These are phyloP conservation scores for Acmispon strigosus DNA, from an alignment of 306 rosid genomes.

Conservation along the genomic window DNA sequence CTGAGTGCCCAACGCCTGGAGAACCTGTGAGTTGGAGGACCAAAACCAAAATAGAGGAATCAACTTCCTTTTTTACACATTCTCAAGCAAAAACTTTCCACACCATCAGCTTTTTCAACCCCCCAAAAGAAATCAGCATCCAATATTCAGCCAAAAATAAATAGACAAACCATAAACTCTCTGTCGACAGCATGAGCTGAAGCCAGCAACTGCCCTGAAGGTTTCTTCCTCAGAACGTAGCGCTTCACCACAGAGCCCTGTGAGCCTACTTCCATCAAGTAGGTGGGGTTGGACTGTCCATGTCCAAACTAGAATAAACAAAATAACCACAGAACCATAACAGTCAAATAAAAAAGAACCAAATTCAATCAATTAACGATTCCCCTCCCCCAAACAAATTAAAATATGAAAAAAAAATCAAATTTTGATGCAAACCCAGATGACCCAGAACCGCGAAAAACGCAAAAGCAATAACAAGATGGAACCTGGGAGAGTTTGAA, in stretches of 20 bases:
- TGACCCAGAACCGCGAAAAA: not conserved
- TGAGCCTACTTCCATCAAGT: constrained; percentile 60
- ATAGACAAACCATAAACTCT: constrained; percentile 68
- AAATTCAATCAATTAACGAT: not conserved
- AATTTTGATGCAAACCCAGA: constrained; percentile 9
- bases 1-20: constrained; percentile 60
- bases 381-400: not conserved
- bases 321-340: not conserved
- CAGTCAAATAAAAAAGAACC: not conserved
- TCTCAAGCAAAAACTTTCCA: not conserved
- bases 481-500: constrained; percentile 74
- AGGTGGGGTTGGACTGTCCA: constrained; percentile 93
- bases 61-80: not conserved
- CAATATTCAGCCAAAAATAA: not conserved
- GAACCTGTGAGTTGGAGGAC: constrained; percentile 45
- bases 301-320: constrained; percentile 63
- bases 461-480: not conserved
- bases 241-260: constrained; percentile 40
- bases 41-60: not conserved
- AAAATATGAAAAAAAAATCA: not conserved
- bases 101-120: not conserved
- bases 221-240: constrained; percentile 88
- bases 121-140: not conserved
- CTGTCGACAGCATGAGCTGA: constrained; percentile 97
- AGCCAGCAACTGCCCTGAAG: constrained; percentile 65